Conservation (phyloP, 2,329 filamentous ascomycete genomes). For the Elsinoe fawcettii region DNA sequence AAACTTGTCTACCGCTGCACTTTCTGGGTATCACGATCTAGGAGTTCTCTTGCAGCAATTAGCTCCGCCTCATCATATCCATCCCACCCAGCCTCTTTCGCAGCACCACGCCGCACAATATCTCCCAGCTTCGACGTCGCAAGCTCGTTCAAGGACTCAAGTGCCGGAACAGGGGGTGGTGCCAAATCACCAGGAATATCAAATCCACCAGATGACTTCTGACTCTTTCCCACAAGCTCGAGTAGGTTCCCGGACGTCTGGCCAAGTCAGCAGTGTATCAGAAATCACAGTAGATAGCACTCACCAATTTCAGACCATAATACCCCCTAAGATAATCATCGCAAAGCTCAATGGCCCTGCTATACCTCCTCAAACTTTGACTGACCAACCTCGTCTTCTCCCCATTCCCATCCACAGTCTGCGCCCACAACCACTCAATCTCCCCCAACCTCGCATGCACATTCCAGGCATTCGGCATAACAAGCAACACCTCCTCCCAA, state of each 20-base stretch:
- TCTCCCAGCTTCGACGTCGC: slow-evolving; percentile 69
- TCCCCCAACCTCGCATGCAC: slow-evolving; percentile 86
- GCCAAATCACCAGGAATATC: slow-evolving; percentile 33
- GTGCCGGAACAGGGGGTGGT: slow-evolving; percentile 49
- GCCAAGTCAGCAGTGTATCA: slow-evolving; percentile 23
- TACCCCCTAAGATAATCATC: slow-evolving; percentile 87
- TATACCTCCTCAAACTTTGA: slow-evolving; percentile 76
- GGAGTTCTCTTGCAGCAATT: slow-evolving; percentile 59
- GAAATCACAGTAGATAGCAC: slow-evolving; percentile 30
- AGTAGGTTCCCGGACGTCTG: slow-evolving; percentile 18
- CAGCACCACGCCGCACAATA: slow-evolving; percentile 59
- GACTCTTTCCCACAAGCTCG: slow-evolving; percentile 21
- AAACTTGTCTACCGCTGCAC: slow-evolving; percentile 25
- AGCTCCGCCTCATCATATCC: slow-evolving; percentile 68
- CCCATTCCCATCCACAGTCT: slow-evolving; percentile 29
- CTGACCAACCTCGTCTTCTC: slow-evolving; percentile 46
- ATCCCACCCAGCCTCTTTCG: slow-evolving; percentile 58
- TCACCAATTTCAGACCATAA: slow-evolving; percentile 70
- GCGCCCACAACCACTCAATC: slow-evolving; percentile 61
- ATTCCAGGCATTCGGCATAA: slow-evolving; percentile 92
- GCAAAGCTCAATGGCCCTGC: slow-evolving; percentile 85
- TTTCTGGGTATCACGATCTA: slow-evolving; percentile 45
- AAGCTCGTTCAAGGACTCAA: slow-evolving; percentile 61
- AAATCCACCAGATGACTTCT: slow-evolving; percentile 28
- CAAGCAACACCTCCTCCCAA: slow-evolving; percentile 79